Evolutionary conservation across 495 filamentous ascomycete species (phyloP).

Genomic region (Xylaria cubensis): DNA sequence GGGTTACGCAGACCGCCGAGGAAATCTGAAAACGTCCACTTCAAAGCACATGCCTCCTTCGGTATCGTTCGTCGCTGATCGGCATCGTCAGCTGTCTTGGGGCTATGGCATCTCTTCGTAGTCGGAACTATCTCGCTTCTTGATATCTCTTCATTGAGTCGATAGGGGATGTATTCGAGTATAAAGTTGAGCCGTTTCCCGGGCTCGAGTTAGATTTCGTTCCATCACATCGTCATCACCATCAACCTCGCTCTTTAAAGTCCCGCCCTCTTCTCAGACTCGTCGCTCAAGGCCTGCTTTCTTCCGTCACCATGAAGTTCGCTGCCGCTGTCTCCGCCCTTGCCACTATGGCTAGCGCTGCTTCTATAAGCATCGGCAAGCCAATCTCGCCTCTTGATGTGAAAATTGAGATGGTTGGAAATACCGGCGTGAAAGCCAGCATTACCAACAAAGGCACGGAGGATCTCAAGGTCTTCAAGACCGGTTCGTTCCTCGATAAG

Average conservation of each 20-base stretch:
- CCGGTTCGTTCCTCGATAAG: conserved; percentile 66
- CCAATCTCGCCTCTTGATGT: conserved; percentile 55
- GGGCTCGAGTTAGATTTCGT: not conserved
- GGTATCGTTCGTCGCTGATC: conserved; percentile 12
- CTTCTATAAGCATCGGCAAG: conserved; percentile 52
- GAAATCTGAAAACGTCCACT: not conserved
- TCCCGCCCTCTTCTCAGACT: not conserved
- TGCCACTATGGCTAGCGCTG: conserved; percentile 51
- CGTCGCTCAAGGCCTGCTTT: not conserved
- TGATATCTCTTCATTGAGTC: not conserved
- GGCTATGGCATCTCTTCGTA: not conserved
- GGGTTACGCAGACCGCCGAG: not conserved
- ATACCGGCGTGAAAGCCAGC: conserved; percentile 64
- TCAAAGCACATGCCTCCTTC: conserved; percentile 15
- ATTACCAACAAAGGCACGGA: conserved; percentile 63
- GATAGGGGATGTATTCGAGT: not conserved
- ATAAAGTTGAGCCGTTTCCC: conserved; percentile 9
- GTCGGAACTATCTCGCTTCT: not conserved
- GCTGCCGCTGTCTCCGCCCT: conserved; percentile 45
- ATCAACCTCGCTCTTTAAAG: not conserved
- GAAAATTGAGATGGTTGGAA: conserved; percentile 58
- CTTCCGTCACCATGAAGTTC: conserved; percentile 44
- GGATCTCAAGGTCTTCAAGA: conserved; percentile 63
- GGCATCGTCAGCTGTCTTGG: not conserved
- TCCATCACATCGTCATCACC: not conserved